Evolutionary conservation across 139 green algal species (phyloP).

Genomic region (Astrephomene gubernaculifera): DNA sequence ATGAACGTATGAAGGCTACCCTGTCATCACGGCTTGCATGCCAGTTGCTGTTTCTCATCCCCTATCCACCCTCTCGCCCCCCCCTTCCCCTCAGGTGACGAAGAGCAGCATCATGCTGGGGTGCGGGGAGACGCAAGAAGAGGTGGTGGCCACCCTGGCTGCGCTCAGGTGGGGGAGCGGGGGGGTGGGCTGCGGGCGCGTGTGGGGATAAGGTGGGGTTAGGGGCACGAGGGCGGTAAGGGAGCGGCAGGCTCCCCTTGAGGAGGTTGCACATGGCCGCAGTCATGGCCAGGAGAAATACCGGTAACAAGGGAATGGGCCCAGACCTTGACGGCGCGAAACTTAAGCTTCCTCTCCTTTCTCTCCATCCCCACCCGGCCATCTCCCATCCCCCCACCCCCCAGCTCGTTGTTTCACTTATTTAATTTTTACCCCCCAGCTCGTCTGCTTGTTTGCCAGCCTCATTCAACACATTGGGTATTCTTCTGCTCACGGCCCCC

Average conservation of each 20-base stretch:
- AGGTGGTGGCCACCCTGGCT: conserved; percentile 70
- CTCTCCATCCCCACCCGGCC: background rate
- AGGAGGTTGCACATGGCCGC: too few species aligned
- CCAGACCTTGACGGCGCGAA: too few species aligned
- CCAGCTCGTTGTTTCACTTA: too few species aligned
- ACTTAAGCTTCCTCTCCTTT: too few species aligned
- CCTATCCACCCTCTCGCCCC: background rate
- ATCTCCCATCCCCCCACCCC: background rate
- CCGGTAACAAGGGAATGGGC: too few species aligned
- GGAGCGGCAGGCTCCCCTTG: too few species aligned
- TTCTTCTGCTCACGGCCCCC: background rate
- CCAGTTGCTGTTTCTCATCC: background rate
- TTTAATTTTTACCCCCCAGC: too few species aligned
- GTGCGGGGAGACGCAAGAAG: conserved; percentile 90
- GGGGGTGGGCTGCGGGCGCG: background rate
- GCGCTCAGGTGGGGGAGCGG: conserved; percentile 38
- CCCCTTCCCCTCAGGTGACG: conserved; percentile 70
- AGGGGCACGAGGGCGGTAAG: background rate
- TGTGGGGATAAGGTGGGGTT: background rate
- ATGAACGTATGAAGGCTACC: too few species aligned
- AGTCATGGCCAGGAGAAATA: too few species aligned
- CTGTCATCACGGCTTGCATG: too few species aligned
- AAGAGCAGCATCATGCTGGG: conserved; percentile 99
- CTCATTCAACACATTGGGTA: too few species aligned
- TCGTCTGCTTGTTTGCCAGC: too few species aligned